These are phyloP conservation scores for Pachysandra terminalis DNA, from an alignment of 164 flowering plant genomes.

Conservation along the genomic window DNA sequence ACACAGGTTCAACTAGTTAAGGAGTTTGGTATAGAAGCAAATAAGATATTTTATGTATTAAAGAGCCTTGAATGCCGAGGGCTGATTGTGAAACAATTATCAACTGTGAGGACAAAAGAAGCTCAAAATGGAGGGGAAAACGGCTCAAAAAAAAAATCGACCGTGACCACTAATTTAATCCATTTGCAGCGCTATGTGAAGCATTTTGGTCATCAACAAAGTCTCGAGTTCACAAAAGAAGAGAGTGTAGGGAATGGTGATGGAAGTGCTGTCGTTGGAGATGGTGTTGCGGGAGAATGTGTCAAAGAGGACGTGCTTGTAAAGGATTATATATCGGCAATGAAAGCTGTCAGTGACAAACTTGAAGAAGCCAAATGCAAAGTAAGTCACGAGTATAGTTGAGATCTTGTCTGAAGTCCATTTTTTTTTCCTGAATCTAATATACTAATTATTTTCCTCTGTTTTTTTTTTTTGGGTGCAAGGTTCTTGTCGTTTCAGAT, in stretches of 20 bases:
- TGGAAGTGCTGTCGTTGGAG: slow-evolving; percentile 24
- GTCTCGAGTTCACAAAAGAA: slow-evolving; percentile 62
- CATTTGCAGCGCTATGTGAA: slow-evolving; percentile 74
- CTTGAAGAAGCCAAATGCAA: slow-evolving; percentile 81
- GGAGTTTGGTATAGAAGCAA: slow-evolving; percentile 63
- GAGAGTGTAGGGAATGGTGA: slow-evolving; percentile 24
- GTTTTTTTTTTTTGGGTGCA: slow-evolving; percentile 12
- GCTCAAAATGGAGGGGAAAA: slow-evolving; percentile 34
- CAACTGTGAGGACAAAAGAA: slow-evolving; percentile 61
- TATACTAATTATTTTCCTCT: no score
- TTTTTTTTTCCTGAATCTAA: neutral
- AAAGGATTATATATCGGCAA: slow-evolving; percentile 72
- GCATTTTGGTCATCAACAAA: slow-evolving; percentile 68
- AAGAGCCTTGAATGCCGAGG: slow-evolving; percentile 72
- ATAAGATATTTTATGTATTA: slow-evolving; percentile 61
- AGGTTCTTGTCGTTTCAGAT: slow-evolving; percentile 89
- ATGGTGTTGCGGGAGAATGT: slow-evolving; percentile 29
- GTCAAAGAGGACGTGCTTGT: slow-evolving; percentile 50
- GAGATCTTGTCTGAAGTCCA: slow-evolving; percentile 5
- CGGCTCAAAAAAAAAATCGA: slow-evolving; percentile 29
- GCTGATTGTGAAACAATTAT: slow-evolving; percentile 65
- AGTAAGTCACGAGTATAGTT: slow-evolving; percentile 32
- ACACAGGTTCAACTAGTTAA: slow-evolving; percentile 79
- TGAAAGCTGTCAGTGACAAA: slow-evolving; percentile 72
- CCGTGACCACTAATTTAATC: slow-evolving; percentile 65